These are phyloP conservation scores for Desmodesmus armatus DNA, from an alignment of 139 green algal genomes.

Conservation along the genomic window DNA sequence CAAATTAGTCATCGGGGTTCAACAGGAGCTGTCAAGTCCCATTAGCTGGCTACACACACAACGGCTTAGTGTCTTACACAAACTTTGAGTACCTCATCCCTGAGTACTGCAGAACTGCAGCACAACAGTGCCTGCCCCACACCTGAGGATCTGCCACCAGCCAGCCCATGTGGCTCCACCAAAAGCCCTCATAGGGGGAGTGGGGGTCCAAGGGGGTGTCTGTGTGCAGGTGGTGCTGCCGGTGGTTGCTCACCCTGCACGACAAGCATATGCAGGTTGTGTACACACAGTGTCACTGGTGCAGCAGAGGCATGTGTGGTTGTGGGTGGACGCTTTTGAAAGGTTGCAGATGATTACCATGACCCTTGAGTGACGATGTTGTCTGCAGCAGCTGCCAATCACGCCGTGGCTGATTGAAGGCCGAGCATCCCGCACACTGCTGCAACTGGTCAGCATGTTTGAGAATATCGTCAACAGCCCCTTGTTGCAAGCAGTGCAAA, in stretches of 20 bases:
- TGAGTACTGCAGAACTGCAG: no score
- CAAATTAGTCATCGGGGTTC: no score
- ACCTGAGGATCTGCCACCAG: no score
- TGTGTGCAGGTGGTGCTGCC: slow-evolving; percentile 90
- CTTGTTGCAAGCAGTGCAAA: no score
- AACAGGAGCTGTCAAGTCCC: no score
- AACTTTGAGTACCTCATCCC: no score
- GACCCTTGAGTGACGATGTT: neutral
- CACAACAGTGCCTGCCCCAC: no score
- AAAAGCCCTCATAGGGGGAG: slow-evolving; percentile 90
- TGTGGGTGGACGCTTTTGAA: neutral
- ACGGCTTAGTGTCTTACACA: no score
- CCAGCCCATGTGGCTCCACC: slow-evolving; percentile 92
- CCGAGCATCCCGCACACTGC: neutral
- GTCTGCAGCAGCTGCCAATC: neutral
- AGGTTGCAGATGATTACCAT: neutral
- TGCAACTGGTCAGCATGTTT: no score
- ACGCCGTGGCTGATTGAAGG: neutral
- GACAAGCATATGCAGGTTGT: neutral
- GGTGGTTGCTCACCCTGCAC: slow-evolving; percentile 50
- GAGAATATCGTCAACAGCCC: no score
- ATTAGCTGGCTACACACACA: no score
- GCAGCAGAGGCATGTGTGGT: neutral
- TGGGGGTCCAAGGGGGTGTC: slow-evolving; percentile 89
- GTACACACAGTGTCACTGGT: neutral